These are phyloP conservation scores for Plantago ovata DNA, from an alignment of 257 asterid genomes.

Conservation along the genomic window DNA sequence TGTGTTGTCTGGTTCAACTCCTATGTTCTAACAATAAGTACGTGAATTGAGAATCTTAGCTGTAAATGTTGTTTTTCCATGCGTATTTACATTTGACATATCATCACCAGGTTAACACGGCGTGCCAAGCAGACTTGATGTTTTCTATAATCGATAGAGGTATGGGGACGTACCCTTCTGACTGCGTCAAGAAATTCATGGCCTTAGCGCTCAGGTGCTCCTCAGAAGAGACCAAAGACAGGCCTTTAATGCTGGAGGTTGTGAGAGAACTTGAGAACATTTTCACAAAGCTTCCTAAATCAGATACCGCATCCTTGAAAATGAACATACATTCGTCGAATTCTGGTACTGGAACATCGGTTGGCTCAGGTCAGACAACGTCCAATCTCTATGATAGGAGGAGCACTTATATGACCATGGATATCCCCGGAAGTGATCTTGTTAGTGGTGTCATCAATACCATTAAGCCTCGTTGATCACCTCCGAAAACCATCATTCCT, in stretches of 20 bases:
- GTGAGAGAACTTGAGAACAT: constrained; percentile 74
- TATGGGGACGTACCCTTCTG: constrained; percentile 69
- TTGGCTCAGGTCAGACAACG: constrained; percentile 32
- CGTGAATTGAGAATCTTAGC: too few relatives aligned
- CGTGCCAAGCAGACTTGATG: constrained; percentile 60
- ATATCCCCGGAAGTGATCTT: constrained; percentile 50
- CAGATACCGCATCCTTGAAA: constrained; percentile 19
- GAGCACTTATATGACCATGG: constrained; percentile 36
- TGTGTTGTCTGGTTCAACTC: too few relatives aligned
- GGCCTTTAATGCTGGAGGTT: constrained; percentile 72
- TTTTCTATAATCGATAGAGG: constrained; percentile 61
- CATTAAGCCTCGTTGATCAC: constrained; percentile 53
- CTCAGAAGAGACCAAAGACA: constrained; percentile 56
- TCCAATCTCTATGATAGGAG: constrained; percentile 29
- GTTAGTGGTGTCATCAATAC: constrained; percentile 47
- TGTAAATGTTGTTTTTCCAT: neutral
- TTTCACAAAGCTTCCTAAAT: constrained; percentile 38
- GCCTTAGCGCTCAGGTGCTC: constrained; percentile 67
- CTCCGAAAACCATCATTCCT: too few relatives aligned
- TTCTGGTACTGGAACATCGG: constrained; percentile 36
- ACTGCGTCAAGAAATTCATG: constrained; percentile 54
- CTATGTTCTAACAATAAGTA: too few relatives aligned
- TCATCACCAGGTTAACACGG: constrained; percentile 49
- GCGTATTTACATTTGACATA: constrained; percentile 7
- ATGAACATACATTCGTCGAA: constrained; percentile 19